Percentiles rank a stretch among this genome's conserved stretches.
Conservation (phyloP, 2,329 filamentous ascomycete species). For the Neurospora sp. region DNA sequence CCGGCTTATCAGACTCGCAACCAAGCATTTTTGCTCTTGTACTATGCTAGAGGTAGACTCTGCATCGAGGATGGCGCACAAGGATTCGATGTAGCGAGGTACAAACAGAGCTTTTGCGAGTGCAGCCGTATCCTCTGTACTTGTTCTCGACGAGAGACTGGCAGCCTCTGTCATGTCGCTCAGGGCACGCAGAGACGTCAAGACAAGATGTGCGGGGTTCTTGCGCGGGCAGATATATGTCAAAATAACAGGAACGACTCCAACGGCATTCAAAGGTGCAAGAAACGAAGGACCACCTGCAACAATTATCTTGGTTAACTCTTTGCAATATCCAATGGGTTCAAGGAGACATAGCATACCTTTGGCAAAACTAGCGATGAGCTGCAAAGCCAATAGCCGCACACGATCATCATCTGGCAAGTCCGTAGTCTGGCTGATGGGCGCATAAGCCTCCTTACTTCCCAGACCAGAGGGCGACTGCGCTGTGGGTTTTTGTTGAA, state of each 20-base stretch:
- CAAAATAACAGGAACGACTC: constrained; percentile 60
- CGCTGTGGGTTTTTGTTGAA: constrained; percentile 22
- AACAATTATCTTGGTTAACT: constrained; percentile 1
- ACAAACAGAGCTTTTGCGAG: constrained; percentile 58
- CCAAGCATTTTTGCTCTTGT: constrained; percentile 53
- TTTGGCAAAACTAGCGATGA: constrained; percentile 77
- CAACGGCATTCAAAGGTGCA: constrained; percentile 58
- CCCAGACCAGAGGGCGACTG: constrained; percentile 25
- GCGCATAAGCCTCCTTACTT: constrained; percentile 29
- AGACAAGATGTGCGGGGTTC: constrained; percentile 54
- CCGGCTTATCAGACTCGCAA: constrained; percentile 43
- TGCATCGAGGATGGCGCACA: constrained; percentile 56
- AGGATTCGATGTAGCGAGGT: constrained; percentile 46
- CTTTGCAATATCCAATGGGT: not conserved
- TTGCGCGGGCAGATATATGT: constrained; percentile 56
- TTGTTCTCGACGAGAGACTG: constrained; percentile 29
- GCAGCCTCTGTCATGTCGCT: constrained; percentile 61
- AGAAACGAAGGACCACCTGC: constrained; percentile 74
- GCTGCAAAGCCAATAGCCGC: constrained; percentile 68
- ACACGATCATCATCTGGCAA: constrained; percentile 56
- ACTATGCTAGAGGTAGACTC: constrained; percentile 38
- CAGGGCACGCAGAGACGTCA: constrained; percentile 65
- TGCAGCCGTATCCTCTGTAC: constrained; percentile 24
- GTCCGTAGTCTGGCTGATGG: constrained; percentile 23
- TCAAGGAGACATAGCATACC: constrained; percentile 38